phyloP scores from a whole-genome alignment of 169 alveolate species.

The Plasmodium gonderi region DNA sequence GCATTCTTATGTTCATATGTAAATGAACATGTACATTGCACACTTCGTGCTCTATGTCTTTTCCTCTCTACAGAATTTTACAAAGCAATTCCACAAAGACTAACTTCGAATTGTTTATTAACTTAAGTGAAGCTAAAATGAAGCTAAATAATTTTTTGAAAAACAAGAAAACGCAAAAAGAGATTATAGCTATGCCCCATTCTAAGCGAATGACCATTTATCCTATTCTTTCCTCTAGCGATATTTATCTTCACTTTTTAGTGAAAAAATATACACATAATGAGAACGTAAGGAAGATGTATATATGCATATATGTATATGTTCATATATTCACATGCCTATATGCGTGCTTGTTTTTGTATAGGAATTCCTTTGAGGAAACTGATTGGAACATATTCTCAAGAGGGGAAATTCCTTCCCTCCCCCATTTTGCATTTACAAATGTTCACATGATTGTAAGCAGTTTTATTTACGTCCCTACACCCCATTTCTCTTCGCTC shows the following conservation, averaged over 20 bases:
- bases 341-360: too few species aligned
- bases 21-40: not conserved
- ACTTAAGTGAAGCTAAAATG: conserved; percentile 41
- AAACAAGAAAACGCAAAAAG: conserved; percentile 12
- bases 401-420: too few species aligned
- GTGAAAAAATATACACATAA: conserved; percentile 68
- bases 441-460: too few species aligned
- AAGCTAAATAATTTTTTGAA: conserved; percentile 38
- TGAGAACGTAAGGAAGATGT: conserved; percentile 31
- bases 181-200: conserved; percentile 42
- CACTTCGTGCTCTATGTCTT: too few species aligned
- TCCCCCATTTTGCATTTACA: not conserved
- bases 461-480: not conserved
- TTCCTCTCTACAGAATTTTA: conserved; percentile 13
- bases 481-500: not conserved
- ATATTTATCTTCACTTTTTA: conserved; percentile 57
- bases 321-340: not conserved
- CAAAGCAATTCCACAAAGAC: conserved; percentile 36
- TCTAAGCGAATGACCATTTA: conserved; percentile 73
- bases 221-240: conserved; percentile 41
- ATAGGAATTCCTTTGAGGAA: not conserved
- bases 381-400: not conserved
- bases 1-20: not conserved
- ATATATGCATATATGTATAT: not conserved
- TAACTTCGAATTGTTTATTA: conserved; percentile 42